Base-by-base conservation (phyloP, 2,329 filamentous ascomycete genomes). In the Fusarium xyrophilum region DNA sequence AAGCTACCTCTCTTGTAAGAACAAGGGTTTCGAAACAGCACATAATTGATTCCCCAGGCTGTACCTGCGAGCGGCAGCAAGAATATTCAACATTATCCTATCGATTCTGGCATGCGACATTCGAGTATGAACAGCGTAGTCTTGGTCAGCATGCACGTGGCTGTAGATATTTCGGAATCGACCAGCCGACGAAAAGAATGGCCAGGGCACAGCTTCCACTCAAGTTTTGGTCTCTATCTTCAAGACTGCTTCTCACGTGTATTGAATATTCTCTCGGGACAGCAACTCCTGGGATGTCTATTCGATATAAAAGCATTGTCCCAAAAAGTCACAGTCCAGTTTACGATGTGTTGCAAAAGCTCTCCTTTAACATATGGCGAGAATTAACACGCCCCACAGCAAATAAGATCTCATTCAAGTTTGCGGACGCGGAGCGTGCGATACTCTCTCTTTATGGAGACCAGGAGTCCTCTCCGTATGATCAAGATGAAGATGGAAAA, bases 1-100 rank as follows among this genome's bases (percentile, higher is more conserved):
- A 7, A 19, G 7, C 11, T 6, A 7, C 11, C 17, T 0, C 23
- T 19, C 11, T 43, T 14, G 12, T 0, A 27, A 43, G 11, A 19
- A 10, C 0, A 2, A 27, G 7, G 3, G 5, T 1, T 10, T 4
- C 11, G 3, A 27, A 43, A 0, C 40, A 13, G 23, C 0, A 4
- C 0, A 0, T 11, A 13, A 19, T 0, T 0, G 0, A 10, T 0
- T 23, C 23, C 7, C 17, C 0, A 2, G 40, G 3, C 5, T 43
- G 40, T 2, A 14, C 0, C 3, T 43, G 23, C 7, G 0, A 27
- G 3, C 23, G 23, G 0, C 40, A 27, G 23, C 7, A 7, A 1
- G 0, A 27, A 3, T 4, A 0, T 19, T 27, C 23, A 14, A 0
- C 3, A 7, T 10, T 14, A 0, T 19, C 3, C 12, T 43, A 43